Conservation (phyloP, 2,329 filamentous ascomycete species). For the Delphinella strobiligena region DNA sequence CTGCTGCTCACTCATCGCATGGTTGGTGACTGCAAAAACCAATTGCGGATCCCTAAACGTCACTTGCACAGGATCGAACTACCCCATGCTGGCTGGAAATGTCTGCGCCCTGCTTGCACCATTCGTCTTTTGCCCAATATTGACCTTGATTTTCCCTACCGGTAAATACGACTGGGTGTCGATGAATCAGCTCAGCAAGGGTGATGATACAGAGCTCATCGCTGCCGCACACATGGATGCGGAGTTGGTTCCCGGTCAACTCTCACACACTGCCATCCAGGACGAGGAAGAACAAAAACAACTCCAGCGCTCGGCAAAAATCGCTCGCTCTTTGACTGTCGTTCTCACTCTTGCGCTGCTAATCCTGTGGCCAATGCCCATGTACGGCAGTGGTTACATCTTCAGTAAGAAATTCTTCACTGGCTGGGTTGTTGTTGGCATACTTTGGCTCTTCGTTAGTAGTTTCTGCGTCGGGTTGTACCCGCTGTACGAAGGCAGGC, state of each 20-base stretch:
- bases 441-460: slow-evolving; percentile 69
- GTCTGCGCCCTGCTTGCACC: slow-evolving; percentile 72
- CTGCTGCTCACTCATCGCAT: slow-evolving; percentile 56
- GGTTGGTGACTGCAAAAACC: slow-evolving; percentile 64
- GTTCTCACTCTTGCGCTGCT: slow-evolving; percentile 59
- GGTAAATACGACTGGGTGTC: slow-evolving; percentile 79
- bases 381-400: slow-evolving; percentile 74
- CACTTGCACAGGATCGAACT: slow-evolving; percentile 64
- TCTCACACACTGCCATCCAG: slow-evolving; percentile 23
- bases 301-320: slow-evolving; percentile 32
- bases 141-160: slow-evolving; percentile 57
- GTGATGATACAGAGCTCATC: slow-evolving; percentile 64
- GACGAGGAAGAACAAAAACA: slow-evolving; percentile 30
- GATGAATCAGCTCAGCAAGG: slow-evolving; percentile 68
- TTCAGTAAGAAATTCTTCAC: slow-evolving; percentile 76
- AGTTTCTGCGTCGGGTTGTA: slow-evolving; percentile 65
- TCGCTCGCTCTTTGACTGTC: slow-evolving; percentile 46
- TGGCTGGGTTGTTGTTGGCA: slow-evolving; percentile 57
- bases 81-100: slow-evolving; percentile 80
- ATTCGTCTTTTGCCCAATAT: slow-evolving; percentile 57
- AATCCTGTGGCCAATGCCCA: slow-evolving; percentile 82
- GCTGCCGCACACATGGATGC: slow-evolving; percentile 51
- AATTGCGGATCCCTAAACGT: slow-evolving; percentile 58
- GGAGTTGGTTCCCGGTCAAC: slow-evolving; percentile 48
- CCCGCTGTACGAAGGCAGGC: slow-evolving; percentile 67